Evolutionary conservation across 495 filamentous ascomycete genomes (phyloP).

Genomic region (Penicillium lividum): DNA sequence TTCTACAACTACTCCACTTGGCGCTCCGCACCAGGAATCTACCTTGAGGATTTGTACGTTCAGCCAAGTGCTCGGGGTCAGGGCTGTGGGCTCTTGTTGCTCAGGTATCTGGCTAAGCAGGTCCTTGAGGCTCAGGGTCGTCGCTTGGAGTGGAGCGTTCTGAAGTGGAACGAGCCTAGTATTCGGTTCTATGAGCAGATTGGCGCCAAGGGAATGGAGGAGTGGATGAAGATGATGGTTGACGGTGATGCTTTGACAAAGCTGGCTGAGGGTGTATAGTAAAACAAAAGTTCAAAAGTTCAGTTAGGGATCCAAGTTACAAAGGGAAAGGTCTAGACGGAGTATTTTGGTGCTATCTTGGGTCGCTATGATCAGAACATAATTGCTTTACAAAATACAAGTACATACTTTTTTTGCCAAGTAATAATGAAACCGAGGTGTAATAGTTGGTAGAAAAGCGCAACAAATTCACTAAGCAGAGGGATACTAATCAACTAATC

Average conservation of each 20-base stretch:
- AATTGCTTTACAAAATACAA: no score
- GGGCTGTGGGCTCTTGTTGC: slow-evolving; percentile 76
- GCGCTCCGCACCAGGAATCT: slow-evolving; percentile 83
- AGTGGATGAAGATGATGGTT: slow-evolving; percentile 92
- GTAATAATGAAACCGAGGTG: no score
- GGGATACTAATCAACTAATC: no score
- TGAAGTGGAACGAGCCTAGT: slow-evolving; percentile 87
- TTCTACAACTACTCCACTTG: slow-evolving; percentile 83
- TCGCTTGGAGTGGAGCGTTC: slow-evolving; percentile 88
- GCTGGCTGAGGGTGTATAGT: slow-evolving; percentile 42
- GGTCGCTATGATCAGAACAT: no score
- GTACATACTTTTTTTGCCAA: no score
- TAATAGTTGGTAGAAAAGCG: no score
- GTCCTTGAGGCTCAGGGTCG: slow-evolving; percentile 64
- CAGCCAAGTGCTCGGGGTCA: slow-evolving; percentile 64
- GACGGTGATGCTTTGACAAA: slow-evolving; percentile 68
- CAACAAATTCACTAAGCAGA: no score
- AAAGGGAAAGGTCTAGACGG: no score
- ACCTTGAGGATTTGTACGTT: slow-evolving; percentile 92
- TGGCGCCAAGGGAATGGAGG: slow-evolving; percentile 77
- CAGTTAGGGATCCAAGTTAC: no score
- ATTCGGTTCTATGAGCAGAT: slow-evolving; percentile 82
- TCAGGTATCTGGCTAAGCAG: slow-evolving; percentile 77
- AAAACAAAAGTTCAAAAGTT: neutral
- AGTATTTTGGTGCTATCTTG: no score